Conservation (phyloP, 805 yeast species). For the Candida chauliodis region DNA sequence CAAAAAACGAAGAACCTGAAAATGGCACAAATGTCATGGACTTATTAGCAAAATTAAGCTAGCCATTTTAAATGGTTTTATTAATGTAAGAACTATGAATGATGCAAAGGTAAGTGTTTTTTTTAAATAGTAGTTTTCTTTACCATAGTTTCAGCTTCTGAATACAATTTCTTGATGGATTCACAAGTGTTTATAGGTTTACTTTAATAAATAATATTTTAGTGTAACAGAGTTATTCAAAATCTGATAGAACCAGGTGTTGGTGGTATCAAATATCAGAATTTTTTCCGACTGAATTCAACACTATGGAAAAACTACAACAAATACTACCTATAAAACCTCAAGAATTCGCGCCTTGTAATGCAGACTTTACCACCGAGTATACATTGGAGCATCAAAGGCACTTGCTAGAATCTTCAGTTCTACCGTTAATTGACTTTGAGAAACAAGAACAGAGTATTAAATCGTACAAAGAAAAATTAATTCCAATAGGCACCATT, state of each 20-base stretch:
- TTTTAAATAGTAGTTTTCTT: too few species aligned
- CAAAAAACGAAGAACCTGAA: slow-evolving; percentile 12
- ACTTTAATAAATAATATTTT: too few species aligned
- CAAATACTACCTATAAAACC: slow-evolving; percentile 2
- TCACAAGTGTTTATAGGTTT: too few species aligned
- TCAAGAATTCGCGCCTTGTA: neutral
- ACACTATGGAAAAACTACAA: slow-evolving; percentile 3
- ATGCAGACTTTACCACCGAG: slow-evolving; percentile 7
- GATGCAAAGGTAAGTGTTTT: too few species aligned
- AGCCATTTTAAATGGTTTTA: too few species aligned
- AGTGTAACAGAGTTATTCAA: too few species aligned
- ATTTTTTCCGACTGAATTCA: neutral
- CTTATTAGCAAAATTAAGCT: slow-evolving; percentile 28
- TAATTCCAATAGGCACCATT: slow-evolving; percentile 52
- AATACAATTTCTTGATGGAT: too few species aligned
- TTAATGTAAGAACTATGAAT: too few species aligned
- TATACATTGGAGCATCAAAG: slow-evolving; percentile 8
- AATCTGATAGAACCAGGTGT: too few species aligned
- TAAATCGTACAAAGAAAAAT: slow-evolving; percentile 25
- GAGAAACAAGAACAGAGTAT: slow-evolving; percentile 23
- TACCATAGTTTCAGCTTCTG: too few species aligned
- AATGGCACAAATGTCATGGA: slow-evolving; percentile 25
- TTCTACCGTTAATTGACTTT: slow-evolving; percentile 14
- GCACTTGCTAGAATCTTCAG: neutral
- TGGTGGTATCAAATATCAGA: too few species aligned